Conservation (phyloP, 2,329 filamentous ascomycete species). For the Colletotrichum spaethianum region DNA sequence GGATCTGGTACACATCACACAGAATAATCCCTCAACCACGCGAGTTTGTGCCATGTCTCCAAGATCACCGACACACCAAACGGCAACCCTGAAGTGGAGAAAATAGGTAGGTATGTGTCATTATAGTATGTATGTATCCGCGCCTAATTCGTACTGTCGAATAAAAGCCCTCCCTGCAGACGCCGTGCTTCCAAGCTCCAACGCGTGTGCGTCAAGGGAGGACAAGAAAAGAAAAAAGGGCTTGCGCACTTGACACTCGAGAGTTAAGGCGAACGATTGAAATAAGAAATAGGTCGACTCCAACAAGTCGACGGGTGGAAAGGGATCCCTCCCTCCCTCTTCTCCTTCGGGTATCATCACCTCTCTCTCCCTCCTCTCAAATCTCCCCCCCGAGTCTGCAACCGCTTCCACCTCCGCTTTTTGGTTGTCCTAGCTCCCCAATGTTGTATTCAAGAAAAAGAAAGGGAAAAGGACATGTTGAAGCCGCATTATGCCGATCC, state of each 20-base stretch:
- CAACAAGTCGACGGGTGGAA: neutral
- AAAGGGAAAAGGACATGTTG: neutral
- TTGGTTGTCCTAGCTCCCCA: neutral
- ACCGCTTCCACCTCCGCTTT: neutral
- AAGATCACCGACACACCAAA: neutral
- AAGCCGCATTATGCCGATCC: neutral
- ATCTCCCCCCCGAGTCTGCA: neutral
- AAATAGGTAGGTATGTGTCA: conserved; percentile 16
- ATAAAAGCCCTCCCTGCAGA: neutral
- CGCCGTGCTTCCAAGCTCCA: neutral
- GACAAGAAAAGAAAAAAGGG: neutral
- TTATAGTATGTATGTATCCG: conserved; percentile 27
- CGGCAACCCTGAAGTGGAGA: neutral
- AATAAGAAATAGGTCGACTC: neutral
- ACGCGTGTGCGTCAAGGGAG: neutral
- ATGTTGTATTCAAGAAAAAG: neutral
- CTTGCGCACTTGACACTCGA: neutral
- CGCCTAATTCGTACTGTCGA: neutral
- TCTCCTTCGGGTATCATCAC: conserved; percentile 35
- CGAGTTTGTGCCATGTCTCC: too few species aligned
- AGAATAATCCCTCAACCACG: too few species aligned
- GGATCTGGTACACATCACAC: too few species aligned
- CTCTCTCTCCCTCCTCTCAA: neutral
- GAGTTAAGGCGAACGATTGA: neutral
- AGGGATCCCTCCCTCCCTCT: neutral